Base-by-base conservation (phyloP, 202 grass and related monocot species). In the Carex arenaria region DNA sequence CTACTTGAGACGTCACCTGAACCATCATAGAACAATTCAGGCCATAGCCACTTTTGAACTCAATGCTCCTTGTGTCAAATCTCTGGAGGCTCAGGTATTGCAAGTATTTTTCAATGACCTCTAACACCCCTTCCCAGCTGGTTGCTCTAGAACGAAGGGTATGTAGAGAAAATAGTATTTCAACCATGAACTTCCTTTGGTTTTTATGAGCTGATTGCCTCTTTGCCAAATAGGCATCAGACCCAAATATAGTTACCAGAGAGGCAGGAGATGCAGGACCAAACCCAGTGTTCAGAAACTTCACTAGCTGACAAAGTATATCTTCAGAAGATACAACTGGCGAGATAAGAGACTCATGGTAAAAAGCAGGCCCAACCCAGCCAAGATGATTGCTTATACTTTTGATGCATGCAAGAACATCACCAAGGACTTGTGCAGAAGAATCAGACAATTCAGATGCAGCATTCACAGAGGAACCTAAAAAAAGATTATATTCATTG, bases 181-280 rank as follows among this genome's bases (percentile, higher is more conserved):
- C 92, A 81, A 95, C 91, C 69, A 92, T 88, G 90, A 98, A 98
- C 83, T 90, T 98, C 83, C 95, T 89, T 84, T 95, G 95, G 80
- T 77, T 89, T 89, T 79, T 98, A 70, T 98, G 92, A 78, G 89
- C 82, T 17, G 61, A 78, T 81, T 95, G 86, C 73, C 85, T 91
- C 88, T 89, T 95, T 84, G 85, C 88, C 72, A 90, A 81, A 85
- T 93, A 90, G 90, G 89, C 83, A 92, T 95, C 92, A 18, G 60
- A 75, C 74, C 95, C 95, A 81, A 93, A 70, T 93, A 91, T 89
- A 78, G 89, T 26, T 83, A 80, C 77, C 61, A 98, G 85, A 81
- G 91, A 87, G 40, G 91, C 76, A 15, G 90, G 80, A 85, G 85
- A 83, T 74, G 93, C 72, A 82, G 87, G 86, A 89, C 71, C 84